Percentiles rank a stretch among this genome's conserved stretches.
Evolutionary conservation across 2,329 filamentous ascomycete species (phyloP).

Genomic region (Aspergillus sp.): DNA sequence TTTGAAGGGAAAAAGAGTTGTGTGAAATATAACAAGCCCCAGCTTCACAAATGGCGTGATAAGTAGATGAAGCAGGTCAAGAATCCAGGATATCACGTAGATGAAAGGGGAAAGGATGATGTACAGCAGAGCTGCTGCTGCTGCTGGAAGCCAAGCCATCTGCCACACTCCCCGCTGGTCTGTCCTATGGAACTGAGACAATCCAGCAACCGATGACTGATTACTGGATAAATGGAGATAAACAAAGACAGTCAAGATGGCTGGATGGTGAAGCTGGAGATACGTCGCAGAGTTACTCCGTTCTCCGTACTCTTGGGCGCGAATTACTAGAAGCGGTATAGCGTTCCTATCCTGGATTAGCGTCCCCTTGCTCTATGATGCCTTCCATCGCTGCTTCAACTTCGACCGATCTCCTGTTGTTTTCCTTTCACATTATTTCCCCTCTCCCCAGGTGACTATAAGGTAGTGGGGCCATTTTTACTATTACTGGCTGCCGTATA

Average conservation of each 20-base stretch:
- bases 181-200: too few relatives aligned
- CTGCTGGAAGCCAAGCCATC: conserved; percentile 7
- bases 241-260: too few relatives aligned
- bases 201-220: too few relatives aligned
- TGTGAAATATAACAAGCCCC: conserved; percentile 34
- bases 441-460: too few relatives aligned
- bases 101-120: conserved; percentile 6
- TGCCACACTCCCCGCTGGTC: too few relatives aligned
- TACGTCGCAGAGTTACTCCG: too few relatives aligned
- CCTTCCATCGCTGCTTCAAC: not conserved
- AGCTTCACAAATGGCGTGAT: conserved; percentile 47
- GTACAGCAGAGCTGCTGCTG: conserved; percentile 5
- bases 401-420: not conserved
- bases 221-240: too few relatives aligned
- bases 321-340: not conserved
- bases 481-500: too few relatives aligned
- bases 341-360: not conserved
- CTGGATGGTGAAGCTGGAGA: too few relatives aligned
- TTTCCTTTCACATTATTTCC: too few relatives aligned
- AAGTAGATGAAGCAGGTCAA: conserved; percentile 32
- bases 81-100: conserved; percentile 14
- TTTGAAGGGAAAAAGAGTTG: conserved; percentile 46
- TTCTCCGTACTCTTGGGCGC: not conserved
- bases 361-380: not conserved
- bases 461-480: too few relatives aligned